These are phyloP conservation scores for Crucibulum parvulum DNA, from an alignment of 1,284 basidiomycete genomes.

Conservation along the genomic window DNA sequence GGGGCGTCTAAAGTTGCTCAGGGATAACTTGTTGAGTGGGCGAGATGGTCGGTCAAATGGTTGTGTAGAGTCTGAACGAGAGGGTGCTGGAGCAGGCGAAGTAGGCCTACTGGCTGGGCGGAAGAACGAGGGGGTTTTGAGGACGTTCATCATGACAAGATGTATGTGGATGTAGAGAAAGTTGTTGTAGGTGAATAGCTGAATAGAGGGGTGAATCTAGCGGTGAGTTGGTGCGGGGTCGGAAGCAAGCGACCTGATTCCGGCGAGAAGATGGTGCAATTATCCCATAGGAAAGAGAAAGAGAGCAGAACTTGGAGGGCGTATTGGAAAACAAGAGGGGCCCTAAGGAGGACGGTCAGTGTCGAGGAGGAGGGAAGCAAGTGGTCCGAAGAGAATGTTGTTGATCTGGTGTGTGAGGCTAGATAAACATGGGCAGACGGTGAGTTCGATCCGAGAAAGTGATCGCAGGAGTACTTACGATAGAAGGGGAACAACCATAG, in stretches of 20 bases:
- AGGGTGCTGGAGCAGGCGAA: conserved; percentile 54
- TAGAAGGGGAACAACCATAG: conserved; percentile 56
- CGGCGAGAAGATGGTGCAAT: conserved; percentile 40
- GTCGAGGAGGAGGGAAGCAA: conserved; percentile 65
- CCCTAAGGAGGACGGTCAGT: conserved; percentile 80
- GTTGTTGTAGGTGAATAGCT: conserved; percentile 2
- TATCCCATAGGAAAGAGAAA: conserved; percentile 68
- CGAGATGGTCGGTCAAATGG: conserved; percentile 52
- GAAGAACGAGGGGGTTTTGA: conserved; percentile 73
- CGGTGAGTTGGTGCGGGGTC: conserved; percentile 16
- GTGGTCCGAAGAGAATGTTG: conserved; percentile 69
- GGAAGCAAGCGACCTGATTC: conserved; percentile 34
- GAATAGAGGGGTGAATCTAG: conserved; percentile 1
- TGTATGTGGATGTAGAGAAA: conserved; percentile 8
- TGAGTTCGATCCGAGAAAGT: not conserved
- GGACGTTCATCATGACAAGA: conserved; percentile 58
- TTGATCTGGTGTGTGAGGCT: conserved; percentile 57
- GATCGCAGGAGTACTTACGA: conserved; percentile 32
- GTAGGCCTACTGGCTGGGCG: conserved; percentile 68
- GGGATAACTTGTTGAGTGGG: conserved; percentile 61
- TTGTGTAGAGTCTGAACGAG: conserved; percentile 47
- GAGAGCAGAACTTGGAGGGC: conserved; percentile 21
- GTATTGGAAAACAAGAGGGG: conserved; percentile 20
- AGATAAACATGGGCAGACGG: conserved; percentile 5
- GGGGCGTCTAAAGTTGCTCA: conserved; percentile 61